These are phyloP conservation scores for Heterobasidion irregulare DNA, from an alignment of 1,284 basidiomycete genomes.

Conservation along the genomic window DNA sequence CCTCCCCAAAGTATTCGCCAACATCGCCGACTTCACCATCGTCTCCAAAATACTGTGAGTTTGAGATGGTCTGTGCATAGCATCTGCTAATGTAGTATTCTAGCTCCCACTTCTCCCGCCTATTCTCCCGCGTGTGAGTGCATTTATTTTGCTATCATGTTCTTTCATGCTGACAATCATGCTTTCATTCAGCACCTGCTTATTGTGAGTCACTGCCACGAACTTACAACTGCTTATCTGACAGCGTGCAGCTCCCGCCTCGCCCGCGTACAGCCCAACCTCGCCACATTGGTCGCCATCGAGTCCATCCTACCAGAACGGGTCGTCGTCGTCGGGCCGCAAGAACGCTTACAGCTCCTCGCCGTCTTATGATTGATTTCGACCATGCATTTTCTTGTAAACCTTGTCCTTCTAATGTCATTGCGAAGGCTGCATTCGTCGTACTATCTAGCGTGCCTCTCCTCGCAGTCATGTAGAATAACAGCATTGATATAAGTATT, in stretches of 20 bases:
- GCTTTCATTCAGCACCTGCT: conserved; percentile 23
- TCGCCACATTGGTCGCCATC: conserved; percentile 78
- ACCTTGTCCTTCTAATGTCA: conserved; percentile 1
- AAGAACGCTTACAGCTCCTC: conserved; percentile 40
- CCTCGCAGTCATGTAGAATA: conserved; percentile 13
- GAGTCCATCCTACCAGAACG: conserved; percentile 54
- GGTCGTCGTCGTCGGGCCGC: conserved; percentile 22
- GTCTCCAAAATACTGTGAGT: conserved; percentile 83
- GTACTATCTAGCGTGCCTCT: conserved; percentile 9
- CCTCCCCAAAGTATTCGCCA: conserved; percentile 81
- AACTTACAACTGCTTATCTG: conserved; percentile 8
- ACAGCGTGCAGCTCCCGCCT: conserved; percentile 56
- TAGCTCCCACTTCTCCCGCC: conserved; percentile 75
- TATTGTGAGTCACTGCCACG: conserved; percentile 49
- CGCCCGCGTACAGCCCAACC: conserved; percentile 76
- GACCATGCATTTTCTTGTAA: neutral
- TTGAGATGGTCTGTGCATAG: neutral
- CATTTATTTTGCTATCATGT: neutral
- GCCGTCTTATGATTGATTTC: conserved; percentile 49
- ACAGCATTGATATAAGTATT: conserved; percentile 9
- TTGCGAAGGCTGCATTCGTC: conserved; percentile 1
- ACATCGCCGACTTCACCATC: conserved; percentile 79
- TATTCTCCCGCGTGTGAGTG: conserved; percentile 78
- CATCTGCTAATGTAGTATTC: conserved; percentile 8
- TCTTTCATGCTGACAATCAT: neutral